Evolutionary conservation across 2,329 filamentous ascomycete genomes (phyloP).

Genomic region (Colletotrichum sublineola): DNA sequence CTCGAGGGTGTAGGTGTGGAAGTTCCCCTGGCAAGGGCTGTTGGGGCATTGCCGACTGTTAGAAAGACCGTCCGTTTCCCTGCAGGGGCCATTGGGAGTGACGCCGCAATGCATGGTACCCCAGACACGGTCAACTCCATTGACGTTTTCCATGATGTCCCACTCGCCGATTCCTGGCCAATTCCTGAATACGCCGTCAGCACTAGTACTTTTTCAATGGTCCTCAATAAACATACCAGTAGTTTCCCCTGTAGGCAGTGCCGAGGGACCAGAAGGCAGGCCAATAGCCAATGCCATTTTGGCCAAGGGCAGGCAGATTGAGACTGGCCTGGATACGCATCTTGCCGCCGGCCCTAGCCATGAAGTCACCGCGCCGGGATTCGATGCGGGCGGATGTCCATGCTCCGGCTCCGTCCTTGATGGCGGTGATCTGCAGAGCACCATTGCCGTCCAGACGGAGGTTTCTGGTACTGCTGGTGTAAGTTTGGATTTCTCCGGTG

Average conservation of each 20-base stretch:
- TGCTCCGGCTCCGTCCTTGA: constrained; percentile 50
- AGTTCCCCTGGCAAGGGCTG: constrained; percentile 48
- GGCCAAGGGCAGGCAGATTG: constrained; percentile 55
- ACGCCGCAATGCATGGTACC: constrained; percentile 59
- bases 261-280: constrained; percentile 63
- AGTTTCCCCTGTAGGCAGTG: constrained; percentile 53
- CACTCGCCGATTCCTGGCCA: constrained; percentile 61
- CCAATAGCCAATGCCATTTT: constrained; percentile 55
- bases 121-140: constrained; percentile 53
- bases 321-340: constrained; percentile 57
- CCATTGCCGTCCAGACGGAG: constrained; percentile 63
- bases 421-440: constrained; percentile 61
- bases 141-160: constrained; percentile 60
- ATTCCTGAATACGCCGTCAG: constrained; percentile 42
- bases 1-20: constrained; percentile 51
- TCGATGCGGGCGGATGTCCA: constrained; percentile 64
- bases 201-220: background rate
- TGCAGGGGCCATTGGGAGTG: constrained; percentile 57
- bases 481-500: constrained; percentile 62
- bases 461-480: constrained; percentile 58
- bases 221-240: constrained; percentile 40
- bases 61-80: constrained; percentile 55
- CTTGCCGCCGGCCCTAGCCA: constrained; percentile 50
- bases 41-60: constrained; percentile 35
- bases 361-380: constrained; percentile 52